Base-by-base conservation (phyloP, 768 basidiomycete species). In the Kwoniella dejecticola region DNA sequence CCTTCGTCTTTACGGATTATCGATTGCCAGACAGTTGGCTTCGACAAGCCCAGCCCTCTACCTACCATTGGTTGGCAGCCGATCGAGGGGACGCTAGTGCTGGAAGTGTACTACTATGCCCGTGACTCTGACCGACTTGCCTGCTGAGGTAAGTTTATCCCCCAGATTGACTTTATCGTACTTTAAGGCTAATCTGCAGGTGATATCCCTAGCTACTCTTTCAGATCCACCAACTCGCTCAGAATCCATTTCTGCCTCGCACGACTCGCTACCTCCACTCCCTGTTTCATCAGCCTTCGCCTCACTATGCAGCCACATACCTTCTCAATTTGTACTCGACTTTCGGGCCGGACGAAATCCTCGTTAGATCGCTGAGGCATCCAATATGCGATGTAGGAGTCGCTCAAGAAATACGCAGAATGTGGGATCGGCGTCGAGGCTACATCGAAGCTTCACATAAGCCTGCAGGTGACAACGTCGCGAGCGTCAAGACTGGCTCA, bases 201-300 rank as follows among this genome's bases (percentile, higher is more conserved):
- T n/a, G n/a, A n/a, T n/a, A n/a, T n/a, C n/a, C n/a, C n/a, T n/a
- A 94, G 92, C 82, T 97, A 8, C 78, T 94, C 0, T 87, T 88
- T 68, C 85, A 91, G 57, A 83, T 95, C 13, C 88, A 92, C 66
- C 82, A 89, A 17, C 82, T 82, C 64, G 86, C 90, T 0, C 79
- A 85, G 5, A 90, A 89, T 2, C 81, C 84, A 17, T 69, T 80
- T 33, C 80, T 96, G 7, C 90, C 91, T 0, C 77, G 78, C 52
- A 80, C 84, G 30, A 89, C 84, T 63, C 83, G 79, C 61, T 76
- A 81, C 38, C 75, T 93, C 19, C 75, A 84, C 62, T 41, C 73
- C 13, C 80, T 88, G 13, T 88, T 88, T 80, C 77, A 81, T 8
- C 74, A 79, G 2, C 83, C 88, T 0, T 83, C 88, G 0, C 56